phyloP scores from a whole-genome alignment of 495 filamentous ascomycete species.

The Cercophora sp. region DNA sequence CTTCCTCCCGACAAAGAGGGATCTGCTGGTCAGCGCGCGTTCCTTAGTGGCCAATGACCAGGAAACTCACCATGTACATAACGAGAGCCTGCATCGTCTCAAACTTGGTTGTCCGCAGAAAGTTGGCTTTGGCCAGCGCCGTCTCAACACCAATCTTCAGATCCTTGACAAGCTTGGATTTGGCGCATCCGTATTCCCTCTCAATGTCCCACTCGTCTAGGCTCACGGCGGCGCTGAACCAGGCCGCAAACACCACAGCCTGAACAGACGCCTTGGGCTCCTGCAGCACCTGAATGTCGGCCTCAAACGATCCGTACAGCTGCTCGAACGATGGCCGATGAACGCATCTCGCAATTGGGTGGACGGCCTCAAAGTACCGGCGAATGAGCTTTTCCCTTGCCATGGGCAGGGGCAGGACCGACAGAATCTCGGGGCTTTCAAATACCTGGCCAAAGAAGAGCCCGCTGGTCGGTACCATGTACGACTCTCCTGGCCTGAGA shows the following conservation, averaged over 20 bases:
- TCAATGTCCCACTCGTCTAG: slow-evolving; percentile 50
- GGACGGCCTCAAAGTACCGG: slow-evolving; percentile 63
- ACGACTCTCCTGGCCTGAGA: slow-evolving; percentile 49
- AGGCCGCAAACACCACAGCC: slow-evolving; percentile 61
- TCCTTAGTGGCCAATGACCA: too few species aligned
- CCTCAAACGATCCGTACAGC: slow-evolving; percentile 61
- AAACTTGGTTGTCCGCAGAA: slow-evolving; percentile 63
- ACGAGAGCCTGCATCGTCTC: slow-evolving; percentile 72
- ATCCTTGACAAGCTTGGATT: slow-evolving; percentile 50
- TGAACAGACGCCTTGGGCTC: slow-evolving; percentile 61
- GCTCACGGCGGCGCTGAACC: slow-evolving; percentile 65
- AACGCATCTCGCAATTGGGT: slow-evolving; percentile 60
- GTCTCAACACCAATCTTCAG: slow-evolving; percentile 62
- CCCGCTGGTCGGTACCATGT: slow-evolving; percentile 57
- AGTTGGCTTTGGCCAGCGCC: slow-evolving; percentile 61
- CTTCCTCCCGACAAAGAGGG: slow-evolving; percentile 62
- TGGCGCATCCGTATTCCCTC: slow-evolving; percentile 47
- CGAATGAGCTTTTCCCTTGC: slow-evolving; percentile 54
- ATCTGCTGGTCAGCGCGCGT: too few species aligned
- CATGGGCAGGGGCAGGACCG: slow-evolving; percentile 50
- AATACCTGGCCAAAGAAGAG: slow-evolving; percentile 61
- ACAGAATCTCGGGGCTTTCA: slow-evolving; percentile 45
- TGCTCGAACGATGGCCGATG: slow-evolving; percentile 62
- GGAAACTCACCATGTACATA: slow-evolving; percentile 70
- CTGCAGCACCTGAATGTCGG: slow-evolving; percentile 46